Base-by-base conservation (phyloP, 164 flowering plant species). In the Stephania yunnanensis region DNA sequence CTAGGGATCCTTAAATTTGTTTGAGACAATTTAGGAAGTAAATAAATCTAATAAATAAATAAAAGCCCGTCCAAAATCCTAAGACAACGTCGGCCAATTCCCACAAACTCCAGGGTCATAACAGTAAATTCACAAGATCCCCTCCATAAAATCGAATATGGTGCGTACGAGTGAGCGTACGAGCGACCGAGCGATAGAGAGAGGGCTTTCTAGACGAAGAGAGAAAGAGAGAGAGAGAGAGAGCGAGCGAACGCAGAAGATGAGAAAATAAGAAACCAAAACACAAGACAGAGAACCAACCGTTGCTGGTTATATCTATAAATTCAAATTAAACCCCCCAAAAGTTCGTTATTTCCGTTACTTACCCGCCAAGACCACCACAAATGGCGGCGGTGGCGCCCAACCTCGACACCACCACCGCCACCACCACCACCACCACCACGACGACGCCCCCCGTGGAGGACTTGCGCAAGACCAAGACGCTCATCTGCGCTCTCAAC, bases 401-500 rank as follows among this genome's bases (percentile, higher is more conserved):
- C 68, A 81, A 79, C 76, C 73, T 77, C 74, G 75, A 66, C 53
- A 44, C 1, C 25, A 46, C 44, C 70, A 8, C 80, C 46, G 42
- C 9, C 17, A 46, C 81, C n/a, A 25, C 84, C 87, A 83, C 83
- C 53, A 44, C 1, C 25, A 46, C 42, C 42, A 36, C 83, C 80
- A 83, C 76, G 73, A 73, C 74, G 75, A 66, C 53, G 52, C 1
- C 25, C 17, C 45, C 68, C 46, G 42, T 6, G 12, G 53, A 80
- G 25, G 80, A 71, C 25, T 80, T 3, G 85, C 66, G 85, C 78
- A 80, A 84, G 77, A 75, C 97, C 72, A 89, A 84, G 87, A 85
- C 98, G 20, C 79, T 95, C 70, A 87, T 92, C 77, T 89, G 83
- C 69, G 98, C 99, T 11, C 91, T 95, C 73, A 92, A 88, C 77